Evolutionary conservation across 352 stramenopile species (phyloP), one percentile per base, ranked within the genome.

Genomic region (Phytopythium ostracodes): DNA sequence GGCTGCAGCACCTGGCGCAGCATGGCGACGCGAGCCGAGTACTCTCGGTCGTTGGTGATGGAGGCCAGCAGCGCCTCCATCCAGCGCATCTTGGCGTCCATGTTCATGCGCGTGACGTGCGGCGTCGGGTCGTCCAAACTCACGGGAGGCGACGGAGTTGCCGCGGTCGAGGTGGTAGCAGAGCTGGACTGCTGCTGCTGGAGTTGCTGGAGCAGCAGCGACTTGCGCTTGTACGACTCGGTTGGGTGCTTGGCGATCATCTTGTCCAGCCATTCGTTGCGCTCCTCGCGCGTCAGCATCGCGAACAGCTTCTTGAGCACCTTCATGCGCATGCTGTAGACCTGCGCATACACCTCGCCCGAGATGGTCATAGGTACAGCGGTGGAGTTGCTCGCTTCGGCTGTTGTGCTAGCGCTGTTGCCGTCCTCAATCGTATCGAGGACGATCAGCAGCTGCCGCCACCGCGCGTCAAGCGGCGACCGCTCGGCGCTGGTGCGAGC

Each of bases 41-140:
- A 69, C 35, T 87, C 79, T 1, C 69, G 68, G 31, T 88, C 80
- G 2, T 33, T 76, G 17, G 73, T 38, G 4, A 90, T 60, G 2
- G 59, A 63, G 0, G 76, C 60, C 33, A 90, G 38, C 29, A 89
- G 60, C 18, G 66, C 68, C 11, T 92, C 77, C 35, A 90, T 58
- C 82, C 82, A 90, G 8, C 65, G 63, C 54, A 92, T 77, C 46
- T 90, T 92, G 49, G 76, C 25, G n/a, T 89, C 72, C 9, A 79
- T 56, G 22, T 65, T 70, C 78, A 89, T 84, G 33, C 59, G 44
- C 2, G 64, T 4, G 1, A 89, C 36, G 15, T 76, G 62, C 0
- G 46, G 12, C 3, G 69, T 63, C 0, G 77, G 75, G 22, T 87
- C 77, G 3, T 72, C 69, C 2, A 84, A 20, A 33, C 66, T 79